Evolutionary conservation across 495 filamentous ascomycete species (phyloP), one percentile per base, ranked within the genome.

Genomic region (Hyaloscypha variabilis): DNA sequence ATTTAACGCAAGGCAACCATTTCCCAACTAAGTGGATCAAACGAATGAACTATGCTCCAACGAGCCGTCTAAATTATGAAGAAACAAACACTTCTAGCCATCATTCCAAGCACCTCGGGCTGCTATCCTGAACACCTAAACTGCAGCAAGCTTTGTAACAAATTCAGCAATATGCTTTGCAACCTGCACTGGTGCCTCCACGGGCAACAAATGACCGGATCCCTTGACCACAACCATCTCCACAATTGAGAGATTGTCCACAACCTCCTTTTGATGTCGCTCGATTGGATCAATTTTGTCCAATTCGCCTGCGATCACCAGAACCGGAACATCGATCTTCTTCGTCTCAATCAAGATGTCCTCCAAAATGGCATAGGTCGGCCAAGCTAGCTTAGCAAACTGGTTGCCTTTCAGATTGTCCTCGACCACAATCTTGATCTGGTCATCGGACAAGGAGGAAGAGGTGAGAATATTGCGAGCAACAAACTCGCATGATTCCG

Each of bases 381-480:
- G 75, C 79, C 78, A 82, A 3, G 75, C 76, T n/a, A 59, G 65
- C 53, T 75, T 79, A 13, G 79, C 78, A 11, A 66, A 63, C 21
- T 42, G 5, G 36, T 71, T 76, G 1, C 77, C 78, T 2, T 25
- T 46, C 2, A 78, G 30, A 62, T 76, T 80, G 56, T 76, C 71
- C 46, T 54, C 50, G 1, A 77, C 70, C 5, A 80, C 36, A 19
- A 68, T 39, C 0, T 68, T 58, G 0, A 75, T 65, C 23, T 73
- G 72, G 8, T 65, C 60, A 3, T 72, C 66, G 19, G 51, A 46
- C 0, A 77, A 31, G 0, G 55, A 50, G 21, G 67, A 19, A 24
- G 73, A 67, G 0, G 74, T 71, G 31, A 82, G 76, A 0, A 81
- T 73, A 65, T 79, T 78, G 1, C 67, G 58, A 1, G 76, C 63